Conservation (phyloP, 768 basidiomycete genomes). For the Pisolithus microcarpus region DNA sequence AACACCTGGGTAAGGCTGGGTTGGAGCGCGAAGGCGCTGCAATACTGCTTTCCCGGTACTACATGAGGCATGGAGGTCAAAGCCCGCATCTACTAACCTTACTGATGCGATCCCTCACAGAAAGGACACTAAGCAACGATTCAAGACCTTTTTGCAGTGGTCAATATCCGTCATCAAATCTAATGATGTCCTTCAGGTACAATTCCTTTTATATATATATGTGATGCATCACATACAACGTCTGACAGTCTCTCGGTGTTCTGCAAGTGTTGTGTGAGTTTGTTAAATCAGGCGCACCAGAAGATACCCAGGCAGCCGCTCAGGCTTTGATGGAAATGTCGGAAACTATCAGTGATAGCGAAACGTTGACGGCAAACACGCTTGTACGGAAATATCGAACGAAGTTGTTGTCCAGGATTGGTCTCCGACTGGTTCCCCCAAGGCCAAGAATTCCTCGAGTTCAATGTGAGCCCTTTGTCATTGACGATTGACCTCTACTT, state of each 20-base stretch:
- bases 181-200: conserved; percentile 47
- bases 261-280: conserved; percentile 68
- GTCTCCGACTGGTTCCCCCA: conserved; percentile 54
- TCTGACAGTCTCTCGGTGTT: conserved; percentile 54
- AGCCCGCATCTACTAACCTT: background rate
- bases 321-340: conserved; percentile 41
- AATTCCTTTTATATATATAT: conserved; percentile 6
- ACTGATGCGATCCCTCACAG: conserved; percentile 29
- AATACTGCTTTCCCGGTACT: conserved; percentile 72
- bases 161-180: conserved; percentile 32
- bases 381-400: conserved; percentile 59
- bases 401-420: conserved; percentile 64
- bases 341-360: conserved; percentile 33
- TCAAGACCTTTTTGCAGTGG: conserved; percentile 49
- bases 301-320: conserved; percentile 41
- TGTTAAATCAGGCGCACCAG: conserved; percentile 52
- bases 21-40: conserved; percentile 82
- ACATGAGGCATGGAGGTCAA: conserved; percentile 52
- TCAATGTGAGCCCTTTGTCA: conserved; percentile 32
- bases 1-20: conserved; percentile 59
- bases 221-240: background rate
- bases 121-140: conserved; percentile 47
- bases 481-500: conserved; percentile 14
- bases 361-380: conserved; percentile 47
- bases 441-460: conserved; percentile 28